Conservation (phyloP, 306 rosid genomes). For the Styphnolobium japonicum region DNA sequence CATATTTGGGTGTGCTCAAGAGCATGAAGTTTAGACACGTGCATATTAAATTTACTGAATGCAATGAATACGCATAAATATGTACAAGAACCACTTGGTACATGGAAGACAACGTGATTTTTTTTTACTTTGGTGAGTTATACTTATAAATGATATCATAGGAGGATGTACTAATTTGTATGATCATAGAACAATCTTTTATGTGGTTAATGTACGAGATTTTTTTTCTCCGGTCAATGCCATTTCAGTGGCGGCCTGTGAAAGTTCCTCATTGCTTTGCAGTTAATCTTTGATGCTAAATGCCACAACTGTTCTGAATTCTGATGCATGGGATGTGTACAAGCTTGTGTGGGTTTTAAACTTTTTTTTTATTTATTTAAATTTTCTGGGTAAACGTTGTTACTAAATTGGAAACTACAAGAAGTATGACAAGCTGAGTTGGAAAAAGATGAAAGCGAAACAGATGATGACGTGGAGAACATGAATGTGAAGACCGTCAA, state of each 20-base stretch:
- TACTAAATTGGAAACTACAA: not conserved
- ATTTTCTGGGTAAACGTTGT: not conserved
- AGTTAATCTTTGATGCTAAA: not conserved
- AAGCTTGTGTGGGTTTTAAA: no score
- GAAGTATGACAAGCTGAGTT: not conserved
- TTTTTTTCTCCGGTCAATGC: not conserved
- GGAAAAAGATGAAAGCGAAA: not conserved
- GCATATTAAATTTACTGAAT: not conserved
- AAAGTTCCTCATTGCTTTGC: not conserved
- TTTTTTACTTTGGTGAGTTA: not conserved
- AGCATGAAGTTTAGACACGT: slow-evolving; percentile 28
- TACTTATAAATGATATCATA: not conserved
- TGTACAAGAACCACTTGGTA: not conserved
- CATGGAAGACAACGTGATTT: not conserved
- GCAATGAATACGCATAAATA: not conserved
- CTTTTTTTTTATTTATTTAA: no score
- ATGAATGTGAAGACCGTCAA: not conserved
- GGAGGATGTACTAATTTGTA: not conserved
- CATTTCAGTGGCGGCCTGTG: not conserved
- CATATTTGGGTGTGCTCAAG: slow-evolving; percentile 67
- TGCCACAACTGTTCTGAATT: not conserved
- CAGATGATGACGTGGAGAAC: not conserved
- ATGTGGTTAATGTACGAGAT: not conserved
- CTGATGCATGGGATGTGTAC: not conserved
- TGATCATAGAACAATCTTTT: not conserved